These are phyloP conservation scores for Fusarium gaditjirri DNA, from an alignment of 2,329 filamentous ascomycete genomes.

Conservation along the genomic window DNA sequence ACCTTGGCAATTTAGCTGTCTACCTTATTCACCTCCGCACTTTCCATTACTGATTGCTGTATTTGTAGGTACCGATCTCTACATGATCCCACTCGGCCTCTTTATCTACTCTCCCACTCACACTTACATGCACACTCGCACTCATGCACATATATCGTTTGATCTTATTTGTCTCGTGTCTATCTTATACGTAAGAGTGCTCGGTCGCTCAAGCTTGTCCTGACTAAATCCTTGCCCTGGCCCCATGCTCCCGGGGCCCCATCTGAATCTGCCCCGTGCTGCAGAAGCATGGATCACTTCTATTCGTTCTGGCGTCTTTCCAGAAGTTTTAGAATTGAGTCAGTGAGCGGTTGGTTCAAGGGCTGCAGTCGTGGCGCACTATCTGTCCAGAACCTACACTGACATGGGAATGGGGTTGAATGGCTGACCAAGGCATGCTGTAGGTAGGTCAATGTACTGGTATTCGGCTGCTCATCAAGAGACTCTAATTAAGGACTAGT, in stretches of 20 bases:
- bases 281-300: slow-evolving; percentile 35
- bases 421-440: background rate
- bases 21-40: background rate
- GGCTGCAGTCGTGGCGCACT: slow-evolving; percentile 19
- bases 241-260: slow-evolving; percentile 36
- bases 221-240: slow-evolving; percentile 23
- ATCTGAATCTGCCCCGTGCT: slow-evolving; percentile 41
- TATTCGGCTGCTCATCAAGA: background rate
- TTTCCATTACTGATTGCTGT: background rate
- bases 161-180: slow-evolving; percentile 3
- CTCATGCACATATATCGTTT: background rate
- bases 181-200: slow-evolving; percentile 21
- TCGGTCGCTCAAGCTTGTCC: slow-evolving; percentile 12
- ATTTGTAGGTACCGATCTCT: background rate
- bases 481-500: slow-evolving; percentile 14
- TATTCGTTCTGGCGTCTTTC: slow-evolving; percentile 44
- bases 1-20: background rate
- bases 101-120: background rate
- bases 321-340: slow-evolving; percentile 38
- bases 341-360: background rate
- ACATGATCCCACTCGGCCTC: slow-evolving; percentile 9
- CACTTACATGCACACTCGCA: background rate
- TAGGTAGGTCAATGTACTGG: background rate
- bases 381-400: slow-evolving; percentile 16
- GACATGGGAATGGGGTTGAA: slow-evolving; percentile 7